Conservation (phyloP, 768 basidiomycete genomes). For the Tylopilus plumbeoviolaceoides region DNA sequence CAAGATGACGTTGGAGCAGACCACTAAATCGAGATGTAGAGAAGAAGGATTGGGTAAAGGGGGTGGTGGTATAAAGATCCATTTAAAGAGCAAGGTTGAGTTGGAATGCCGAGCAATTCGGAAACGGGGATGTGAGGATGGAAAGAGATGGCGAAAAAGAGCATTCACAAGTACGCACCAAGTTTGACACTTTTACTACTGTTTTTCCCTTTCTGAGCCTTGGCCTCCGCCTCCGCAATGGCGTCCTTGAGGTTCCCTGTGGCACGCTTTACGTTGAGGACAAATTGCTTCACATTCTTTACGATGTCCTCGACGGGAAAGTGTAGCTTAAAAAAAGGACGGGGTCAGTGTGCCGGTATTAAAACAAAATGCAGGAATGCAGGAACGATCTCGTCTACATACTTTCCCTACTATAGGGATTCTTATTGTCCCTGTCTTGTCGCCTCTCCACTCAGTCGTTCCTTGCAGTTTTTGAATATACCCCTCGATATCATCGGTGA, state of each 20-base stretch:
- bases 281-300: slow-evolving; percentile 74
- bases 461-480: slow-evolving; percentile 79
- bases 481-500: slow-evolving; percentile 81
- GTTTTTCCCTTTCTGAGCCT: slow-evolving; percentile 35
- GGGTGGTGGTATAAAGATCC: background rate
- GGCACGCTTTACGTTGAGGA: slow-evolving; percentile 67
- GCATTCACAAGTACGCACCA: slow-evolving; percentile 16
- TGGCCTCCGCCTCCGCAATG: slow-evolving; percentile 36
- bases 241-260: slow-evolving; percentile 64
- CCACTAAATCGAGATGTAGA: background rate
- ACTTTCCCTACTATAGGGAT: slow-evolving; percentile 81
- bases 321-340: slow-evolving; percentile 48
- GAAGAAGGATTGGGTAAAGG: background rate
- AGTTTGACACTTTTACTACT: slow-evolving; percentile 45
- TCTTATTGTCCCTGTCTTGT: slow-evolving; percentile 80
- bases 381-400: slow-evolving; percentile 25
- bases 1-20: background rate
- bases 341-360: background rate
- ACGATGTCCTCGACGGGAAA: slow-evolving; percentile 74
- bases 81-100: background rate
- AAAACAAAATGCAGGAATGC: background rate
- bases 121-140: background rate
- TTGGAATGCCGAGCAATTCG: background rate
- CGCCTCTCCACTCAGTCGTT: slow-evolving; percentile 90
- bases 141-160: background rate